Evolutionary conservation across 164 flowering plant genomes (phyloP), one percentile per base, ranked within the genome.

Genomic region (Berberis vulgaris): DNA sequence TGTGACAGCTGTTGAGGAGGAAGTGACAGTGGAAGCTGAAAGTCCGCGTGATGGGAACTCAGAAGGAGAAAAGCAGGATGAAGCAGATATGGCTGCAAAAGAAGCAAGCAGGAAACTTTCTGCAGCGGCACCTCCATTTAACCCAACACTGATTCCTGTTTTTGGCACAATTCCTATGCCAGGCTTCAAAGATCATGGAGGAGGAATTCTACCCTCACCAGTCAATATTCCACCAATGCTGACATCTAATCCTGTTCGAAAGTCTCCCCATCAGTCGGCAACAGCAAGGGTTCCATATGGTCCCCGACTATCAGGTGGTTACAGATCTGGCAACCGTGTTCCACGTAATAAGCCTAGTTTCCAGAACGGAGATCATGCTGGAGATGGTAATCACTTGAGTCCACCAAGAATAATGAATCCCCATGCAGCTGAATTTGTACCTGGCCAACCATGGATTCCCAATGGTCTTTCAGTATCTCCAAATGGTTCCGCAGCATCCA

Each of bases 201-300:
- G 81, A 56, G 93, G 96, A 54, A 79, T 89, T 62, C 69, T 89
- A 61, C 93, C 96, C 13, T 78, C 87, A 6, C 96, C 89, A 8
- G 77, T 82, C 13, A 89, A 79, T 69, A 69, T 86, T 7, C 79
- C 88, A 47, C 88, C 89, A 38, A 77, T 89, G 79, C 73, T 89
- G 60, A 59, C 81, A 7, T 76, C 85, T 42, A 88, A 76, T 74
- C 83, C 85, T 58, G 72, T 79, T 7, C 85, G 90, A 3, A 76
- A 94, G 74, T 82, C 89, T 63, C 84, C 91, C 47, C 98, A 88
- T 77, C 96, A 91, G 56, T 91, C 96, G 41, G 92, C 95, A 40
- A 83, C 88, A 55, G 80, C 93, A 43, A 73, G 94, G 71, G 91
- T 89, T 73, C 93, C 96, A 5, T 89, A 83, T 69, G 95, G 95